These are phyloP conservation scores for Globisporangium nunn DNA, from an alignment of 352 stramenopile species.

Conservation along the genomic window DNA sequence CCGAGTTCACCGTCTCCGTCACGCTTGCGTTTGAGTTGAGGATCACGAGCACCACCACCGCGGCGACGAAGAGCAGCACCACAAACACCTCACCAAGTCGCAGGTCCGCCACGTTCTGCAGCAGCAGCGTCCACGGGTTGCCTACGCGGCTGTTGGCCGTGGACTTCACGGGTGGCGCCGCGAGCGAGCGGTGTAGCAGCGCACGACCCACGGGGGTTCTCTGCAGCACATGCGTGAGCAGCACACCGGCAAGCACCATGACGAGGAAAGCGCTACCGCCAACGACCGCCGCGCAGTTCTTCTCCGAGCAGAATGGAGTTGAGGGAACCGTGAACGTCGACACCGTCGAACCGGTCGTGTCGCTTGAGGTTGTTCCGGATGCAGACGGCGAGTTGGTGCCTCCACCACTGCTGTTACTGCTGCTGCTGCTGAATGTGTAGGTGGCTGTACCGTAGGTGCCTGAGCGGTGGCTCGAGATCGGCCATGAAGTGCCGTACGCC, in stretches of 20 bases:
- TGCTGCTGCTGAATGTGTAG: slow-evolving; percentile 36
- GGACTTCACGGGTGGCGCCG: slow-evolving; percentile 30
- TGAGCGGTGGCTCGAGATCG: slow-evolving; percentile 37
- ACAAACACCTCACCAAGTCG: slow-evolving; percentile 55
- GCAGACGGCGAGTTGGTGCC: neutral
- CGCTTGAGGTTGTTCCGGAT: neutral
- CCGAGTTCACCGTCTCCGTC: slow-evolving; percentile 32
- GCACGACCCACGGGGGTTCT: slow-evolving; percentile 25
- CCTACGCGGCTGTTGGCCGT: slow-evolving; percentile 39
- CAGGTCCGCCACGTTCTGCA: slow-evolving; percentile 52
- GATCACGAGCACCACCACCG: slow-evolving; percentile 26
- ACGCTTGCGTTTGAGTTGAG: slow-evolving; percentile 29
- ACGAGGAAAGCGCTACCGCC: slow-evolving; percentile 38
- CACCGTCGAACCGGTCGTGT: neutral
- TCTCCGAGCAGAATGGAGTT: slow-evolving; percentile 34
- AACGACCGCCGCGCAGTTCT: slow-evolving; percentile 62
- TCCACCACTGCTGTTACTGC: slow-evolving; percentile 4
- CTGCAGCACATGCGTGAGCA: slow-evolving; percentile 36
- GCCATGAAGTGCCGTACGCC: slow-evolving; percentile 63
- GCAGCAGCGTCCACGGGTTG: slow-evolving; percentile 33
- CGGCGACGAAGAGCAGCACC: slow-evolving; percentile 53
- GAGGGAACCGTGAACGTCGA: neutral
- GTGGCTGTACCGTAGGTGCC: slow-evolving; percentile 46
- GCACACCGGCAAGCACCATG: slow-evolving; percentile 48
- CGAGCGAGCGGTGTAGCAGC: slow-evolving; percentile 47